A percentile compares a stretch with the other conserved stretches of the same genome.
Evolutionary conservation across 768 basidiomycete species (phyloP).

Genomic region (Collybia sordida): DNA sequence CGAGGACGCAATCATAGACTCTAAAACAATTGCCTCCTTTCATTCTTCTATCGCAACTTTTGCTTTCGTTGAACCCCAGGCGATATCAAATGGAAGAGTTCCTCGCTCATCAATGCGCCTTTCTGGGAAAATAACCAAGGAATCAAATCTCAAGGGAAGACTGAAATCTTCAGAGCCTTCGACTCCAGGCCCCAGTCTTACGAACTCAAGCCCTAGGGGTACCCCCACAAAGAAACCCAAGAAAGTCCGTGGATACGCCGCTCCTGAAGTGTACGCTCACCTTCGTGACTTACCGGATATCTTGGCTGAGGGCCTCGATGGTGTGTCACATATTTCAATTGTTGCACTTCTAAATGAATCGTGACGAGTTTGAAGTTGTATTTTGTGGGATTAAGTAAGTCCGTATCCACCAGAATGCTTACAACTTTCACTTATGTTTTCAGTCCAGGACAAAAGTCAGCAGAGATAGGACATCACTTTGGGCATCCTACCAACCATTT

Average conservation of each 20-base stretch:
- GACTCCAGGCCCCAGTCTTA: too few species aligned
- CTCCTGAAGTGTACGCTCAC: constrained; percentile 53
- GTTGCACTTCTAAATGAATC: background rate
- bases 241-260: constrained; percentile 42
- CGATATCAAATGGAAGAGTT: background rate
- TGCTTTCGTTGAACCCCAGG: background rate
- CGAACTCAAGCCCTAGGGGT: background rate
- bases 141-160: background rate
- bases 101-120: background rate
- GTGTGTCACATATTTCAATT: constrained; percentile 38
- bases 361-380: constrained; percentile 49
- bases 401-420: background rate
- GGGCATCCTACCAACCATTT: constrained; percentile 82
- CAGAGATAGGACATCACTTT: constrained; percentile 74
- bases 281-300: constrained; percentile 52
- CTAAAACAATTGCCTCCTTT: background rate
- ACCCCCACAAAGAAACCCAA: constrained; percentile 21
- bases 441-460: constrained; percentile 71
- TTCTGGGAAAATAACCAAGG: background rate
- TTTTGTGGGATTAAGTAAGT: constrained; percentile 86
- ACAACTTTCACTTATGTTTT: background rate
- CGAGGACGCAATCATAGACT: too few species aligned
- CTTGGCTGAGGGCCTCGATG: constrained; percentile 51
- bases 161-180: background rate
- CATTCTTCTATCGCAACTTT: constrained; percentile 5